Percentiles rank a stretch among this genome's conserved stretches.
Evolutionary conservation across 441 rosid species (phyloP).

Genomic region (Mallotus japonicus): DNA sequence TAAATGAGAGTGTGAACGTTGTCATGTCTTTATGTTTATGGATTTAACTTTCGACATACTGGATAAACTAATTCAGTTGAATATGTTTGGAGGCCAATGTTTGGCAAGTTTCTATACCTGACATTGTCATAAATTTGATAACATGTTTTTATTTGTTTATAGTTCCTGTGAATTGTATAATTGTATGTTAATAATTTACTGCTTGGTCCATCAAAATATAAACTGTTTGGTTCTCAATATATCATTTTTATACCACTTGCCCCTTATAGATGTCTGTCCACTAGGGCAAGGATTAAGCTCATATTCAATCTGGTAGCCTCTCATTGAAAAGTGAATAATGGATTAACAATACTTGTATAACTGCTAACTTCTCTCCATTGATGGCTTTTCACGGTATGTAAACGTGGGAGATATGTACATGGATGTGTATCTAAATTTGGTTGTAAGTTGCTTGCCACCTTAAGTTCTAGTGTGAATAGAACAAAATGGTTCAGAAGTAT

Average conservation of each 20-base stretch:
- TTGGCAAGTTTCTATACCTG: too few relatives aligned
- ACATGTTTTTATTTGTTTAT: neutral
- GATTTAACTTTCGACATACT: too few relatives aligned
- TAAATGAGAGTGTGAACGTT: too few relatives aligned
- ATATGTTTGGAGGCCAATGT: too few relatives aligned
- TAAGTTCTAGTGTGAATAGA: neutral
- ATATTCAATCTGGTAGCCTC: neutral
- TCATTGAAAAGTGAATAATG: too few relatives aligned
- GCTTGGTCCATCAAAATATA: neutral
- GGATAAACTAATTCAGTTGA: too few relatives aligned
- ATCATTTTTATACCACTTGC: neutral
- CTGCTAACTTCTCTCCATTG: neutral
- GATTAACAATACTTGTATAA: too few relatives aligned
- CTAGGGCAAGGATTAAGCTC: neutral
- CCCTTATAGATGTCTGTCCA: neutral
- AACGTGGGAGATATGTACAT: too few relatives aligned
- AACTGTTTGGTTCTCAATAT: too few relatives aligned
- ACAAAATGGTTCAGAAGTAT: neutral
- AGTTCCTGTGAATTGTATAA: neutral
- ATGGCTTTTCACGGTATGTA: neutral
- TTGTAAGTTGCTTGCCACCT: neutral
- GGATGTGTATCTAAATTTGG: neutral
- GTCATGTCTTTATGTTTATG: too few relatives aligned
- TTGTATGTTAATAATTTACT: neutral
- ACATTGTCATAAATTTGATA: neutral